A percentile compares a stretch with the other conserved stretches of the same genome.
phyloP scores from a whole-genome alignment of 257 asterid genomes.

The Nicotiana tomentosiformis region DNA sequence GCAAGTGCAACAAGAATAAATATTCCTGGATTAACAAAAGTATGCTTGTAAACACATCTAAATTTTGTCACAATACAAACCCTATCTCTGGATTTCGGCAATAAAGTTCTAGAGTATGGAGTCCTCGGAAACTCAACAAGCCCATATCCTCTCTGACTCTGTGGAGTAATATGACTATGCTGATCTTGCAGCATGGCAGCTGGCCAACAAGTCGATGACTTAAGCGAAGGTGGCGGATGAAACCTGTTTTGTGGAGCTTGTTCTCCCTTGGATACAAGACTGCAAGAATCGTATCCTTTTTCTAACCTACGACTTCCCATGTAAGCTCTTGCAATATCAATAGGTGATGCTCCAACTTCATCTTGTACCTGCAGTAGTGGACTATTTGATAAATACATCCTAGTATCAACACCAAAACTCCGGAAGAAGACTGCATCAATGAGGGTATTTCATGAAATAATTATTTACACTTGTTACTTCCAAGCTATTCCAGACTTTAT shows the following conservation, averaged over 20 bases:
- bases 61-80: constrained; percentile 27
- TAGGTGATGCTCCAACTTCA: constrained; percentile 72
- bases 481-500: background rate
- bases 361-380: constrained; percentile 46
- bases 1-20: constrained; percentile 9
- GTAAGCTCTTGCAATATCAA: constrained; percentile 89
- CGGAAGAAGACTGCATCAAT: background rate
- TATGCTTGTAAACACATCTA: background rate
- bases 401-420: background rate
- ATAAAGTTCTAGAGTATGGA: constrained; percentile 68
- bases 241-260: constrained; percentile 39
- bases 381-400: background rate
- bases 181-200: constrained; percentile 58
- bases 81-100: constrained; percentile 59
- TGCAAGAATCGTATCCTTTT: constrained; percentile 34
- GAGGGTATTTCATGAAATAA: background rate
- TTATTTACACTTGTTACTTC: background rate
- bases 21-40: background rate
- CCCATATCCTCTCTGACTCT: constrained; percentile 53
- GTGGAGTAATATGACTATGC: constrained; percentile 54
- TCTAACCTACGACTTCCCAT: constrained; percentile 71
- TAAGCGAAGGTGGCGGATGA: constrained; percentile 52
- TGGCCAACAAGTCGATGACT: constrained; percentile 75
- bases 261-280: constrained; percentile 30
- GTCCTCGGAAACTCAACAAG: constrained; percentile 76